A percentile compares a stretch with the other conserved stretches of the same genome.
Evolutionary conservation across 2,329 filamentous ascomycete species (phyloP).

Genomic region (Orbilia blumenaviensis): DNA sequence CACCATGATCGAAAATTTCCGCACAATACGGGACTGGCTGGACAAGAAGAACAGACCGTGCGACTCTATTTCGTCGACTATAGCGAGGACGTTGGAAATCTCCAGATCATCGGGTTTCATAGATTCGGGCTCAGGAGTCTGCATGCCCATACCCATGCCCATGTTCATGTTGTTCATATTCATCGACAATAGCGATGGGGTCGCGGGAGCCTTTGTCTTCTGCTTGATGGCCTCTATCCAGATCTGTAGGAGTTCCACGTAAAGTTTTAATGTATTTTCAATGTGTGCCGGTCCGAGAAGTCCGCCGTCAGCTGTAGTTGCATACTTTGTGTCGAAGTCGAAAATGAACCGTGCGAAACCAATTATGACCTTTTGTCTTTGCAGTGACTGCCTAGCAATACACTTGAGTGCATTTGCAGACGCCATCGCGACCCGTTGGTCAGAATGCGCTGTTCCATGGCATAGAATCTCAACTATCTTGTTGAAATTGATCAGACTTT

Average conservation of each 20-base stretch:
- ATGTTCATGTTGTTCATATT: constrained; percentile 53
- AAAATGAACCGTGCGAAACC: constrained; percentile 98
- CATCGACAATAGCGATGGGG: constrained; percentile 63
- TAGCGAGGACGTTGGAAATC: constrained; percentile 83
- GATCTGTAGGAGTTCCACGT: constrained; percentile 91
- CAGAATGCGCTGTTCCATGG: constrained; percentile 94
- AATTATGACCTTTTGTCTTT: constrained; percentile 94
- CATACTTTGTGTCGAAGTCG: constrained; percentile 96
- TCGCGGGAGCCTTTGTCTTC: constrained; percentile 73
- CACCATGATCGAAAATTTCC: constrained; percentile 90
- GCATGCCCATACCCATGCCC: constrained; percentile 48
- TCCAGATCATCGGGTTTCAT: constrained; percentile 55
- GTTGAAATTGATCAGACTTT: constrained; percentile 82
- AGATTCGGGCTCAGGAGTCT: constrained; percentile 27
- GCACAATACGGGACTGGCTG: constrained; percentile 89
- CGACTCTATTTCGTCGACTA: constrained; percentile 96
- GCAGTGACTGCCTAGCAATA: constrained; percentile 83
- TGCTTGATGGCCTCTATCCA: constrained; percentile 97
- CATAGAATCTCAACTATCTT: constrained; percentile 93
- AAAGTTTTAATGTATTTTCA: constrained; percentile 88
- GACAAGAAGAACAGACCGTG: constrained; percentile 97
- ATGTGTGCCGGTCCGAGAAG: constrained; percentile 95
- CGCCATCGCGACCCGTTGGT: constrained; percentile 88
- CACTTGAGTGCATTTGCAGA: constrained; percentile 93
- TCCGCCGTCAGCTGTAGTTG: constrained; percentile 96